Percentiles rank a stretch among this genome's conserved stretches.
These are phyloP conservation scores for Alloteropsis semialata DNA, from an alignment of 176 grass and related monocot species.

Conservation along the genomic window DNA sequence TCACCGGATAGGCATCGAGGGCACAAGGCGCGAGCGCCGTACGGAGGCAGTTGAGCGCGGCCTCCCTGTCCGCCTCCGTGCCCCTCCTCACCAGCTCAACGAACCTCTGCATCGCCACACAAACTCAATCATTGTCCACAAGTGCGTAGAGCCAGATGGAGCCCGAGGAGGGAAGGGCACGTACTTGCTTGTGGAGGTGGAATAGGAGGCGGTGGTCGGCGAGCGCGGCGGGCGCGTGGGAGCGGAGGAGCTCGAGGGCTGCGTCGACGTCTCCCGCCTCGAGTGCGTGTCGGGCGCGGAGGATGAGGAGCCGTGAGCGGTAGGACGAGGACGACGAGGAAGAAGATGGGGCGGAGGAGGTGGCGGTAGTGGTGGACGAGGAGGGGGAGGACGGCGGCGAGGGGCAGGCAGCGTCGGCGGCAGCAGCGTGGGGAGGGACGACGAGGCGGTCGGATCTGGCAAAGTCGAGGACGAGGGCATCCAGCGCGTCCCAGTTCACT, in stretches of 20 bases:
- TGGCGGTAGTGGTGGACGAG: slow-evolving; percentile 32
- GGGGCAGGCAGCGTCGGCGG: slow-evolving; percentile 9
- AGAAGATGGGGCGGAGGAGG: slow-evolving; percentile 20
- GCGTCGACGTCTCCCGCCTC: slow-evolving; percentile 79
- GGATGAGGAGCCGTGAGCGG: slow-evolving; percentile 62
- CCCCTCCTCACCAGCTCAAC: slow-evolving; percentile 84
- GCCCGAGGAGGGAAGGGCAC: neutral
- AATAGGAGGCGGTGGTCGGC: slow-evolving; percentile 88
- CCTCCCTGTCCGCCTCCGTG: slow-evolving; percentile 59
- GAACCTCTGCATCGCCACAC: slow-evolving; percentile 65
- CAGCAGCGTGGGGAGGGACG: neutral
- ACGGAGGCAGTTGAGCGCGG: slow-evolving; percentile 77
- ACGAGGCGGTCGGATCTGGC: slow-evolving; percentile 71
- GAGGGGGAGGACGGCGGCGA: slow-evolving; percentile 46
- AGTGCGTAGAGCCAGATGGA: neutral
- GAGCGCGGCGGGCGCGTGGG: slow-evolving; percentile 62
- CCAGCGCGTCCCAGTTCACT: slow-evolving; percentile 75
- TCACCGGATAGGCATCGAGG: slow-evolving; percentile 91
- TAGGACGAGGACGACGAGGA: slow-evolving; percentile 35
- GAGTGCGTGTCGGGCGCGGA: slow-evolving; percentile 47
- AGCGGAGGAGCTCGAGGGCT: slow-evolving; percentile 65
- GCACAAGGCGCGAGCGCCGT: slow-evolving; percentile 80
- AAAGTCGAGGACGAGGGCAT: slow-evolving; percentile 63
- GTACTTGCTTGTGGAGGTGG: slow-evolving; percentile 93
- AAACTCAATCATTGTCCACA: neutral